Percentiles rank a stretch among this genome's conserved stretches.
Conservation (phyloP, 2,329 filamentous ascomycete species). For the Thelonectria rubi region DNA sequence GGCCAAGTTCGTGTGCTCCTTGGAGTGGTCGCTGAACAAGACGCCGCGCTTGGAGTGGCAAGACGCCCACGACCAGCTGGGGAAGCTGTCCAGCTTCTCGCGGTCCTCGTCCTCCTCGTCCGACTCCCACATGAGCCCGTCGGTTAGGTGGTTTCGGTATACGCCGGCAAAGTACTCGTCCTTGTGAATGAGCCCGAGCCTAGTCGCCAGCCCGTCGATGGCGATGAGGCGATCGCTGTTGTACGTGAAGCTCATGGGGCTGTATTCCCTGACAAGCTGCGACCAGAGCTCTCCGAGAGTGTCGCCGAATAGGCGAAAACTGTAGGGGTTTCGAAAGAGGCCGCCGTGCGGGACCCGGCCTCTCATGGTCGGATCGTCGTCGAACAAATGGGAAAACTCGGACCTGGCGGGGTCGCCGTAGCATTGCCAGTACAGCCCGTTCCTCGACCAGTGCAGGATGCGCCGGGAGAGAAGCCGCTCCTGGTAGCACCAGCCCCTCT, state of each 20-base stretch:
- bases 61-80: constrained; percentile 24
- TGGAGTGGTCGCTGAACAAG: too few species aligned
- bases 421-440: constrained; percentile 3
- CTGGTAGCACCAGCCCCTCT: constrained; percentile 43
- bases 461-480: constrained; percentile 1
- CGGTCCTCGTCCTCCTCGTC: too few species aligned
- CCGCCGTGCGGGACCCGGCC: not conserved
- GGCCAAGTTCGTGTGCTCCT: too few species aligned
- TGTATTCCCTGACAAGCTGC: not conserved
- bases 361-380: too few species aligned
- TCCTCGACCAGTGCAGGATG: constrained; percentile 1
- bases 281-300: not conserved
- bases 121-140: constrained; percentile 18
- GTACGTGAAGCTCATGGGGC: constrained; percentile 15
- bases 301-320: not conserved
- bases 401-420: not conserved
- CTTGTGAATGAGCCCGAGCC: constrained; percentile 1
- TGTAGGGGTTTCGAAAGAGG: not conserved
- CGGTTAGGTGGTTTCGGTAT: constrained; percentile 10
- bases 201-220: constrained; percentile 20
- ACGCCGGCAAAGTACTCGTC: constrained; percentile 21
- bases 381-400: not conserved
- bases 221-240: constrained; percentile 19
- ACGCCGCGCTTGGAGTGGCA: not conserved
- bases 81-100: not conserved